Conservation (phyloP, 2,329 filamentous ascomycete species). For the Ceratocystiopsis brevicomis region DNA sequence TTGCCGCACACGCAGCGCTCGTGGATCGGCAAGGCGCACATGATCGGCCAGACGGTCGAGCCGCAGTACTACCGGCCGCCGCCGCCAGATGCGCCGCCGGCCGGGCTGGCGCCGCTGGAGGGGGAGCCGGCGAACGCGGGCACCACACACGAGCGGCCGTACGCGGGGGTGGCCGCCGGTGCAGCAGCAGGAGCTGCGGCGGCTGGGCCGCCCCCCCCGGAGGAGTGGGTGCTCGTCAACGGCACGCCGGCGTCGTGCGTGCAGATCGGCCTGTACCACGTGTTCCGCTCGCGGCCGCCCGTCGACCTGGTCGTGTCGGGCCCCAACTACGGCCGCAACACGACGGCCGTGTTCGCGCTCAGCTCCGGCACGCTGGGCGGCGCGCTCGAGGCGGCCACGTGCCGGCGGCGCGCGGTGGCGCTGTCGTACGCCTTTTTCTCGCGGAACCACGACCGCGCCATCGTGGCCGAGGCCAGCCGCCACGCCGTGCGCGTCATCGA, state of each 20-base stretch:
- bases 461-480: conserved; percentile 59
- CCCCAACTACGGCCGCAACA: conserved; percentile 70
- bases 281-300: conserved; percentile 52
- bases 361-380: conserved; percentile 62
- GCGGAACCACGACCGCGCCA: conserved; percentile 60
- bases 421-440: conserved; percentile 82
- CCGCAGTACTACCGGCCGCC: conserved; percentile 62
- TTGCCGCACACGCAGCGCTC: conserved; percentile 82
- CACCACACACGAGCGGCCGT: conserved; percentile 41
- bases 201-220: too few species aligned
- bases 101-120: conserved; percentile 20
- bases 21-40: conserved; percentile 97
- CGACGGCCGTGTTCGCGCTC: conserved; percentile 60
- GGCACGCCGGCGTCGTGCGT: conserved; percentile 67
- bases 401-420: conserved; percentile 53
- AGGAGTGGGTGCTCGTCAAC: conserved; percentile 69
- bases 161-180: conserved; percentile 2
- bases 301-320: conserved; percentile 63
- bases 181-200: too few species aligned
- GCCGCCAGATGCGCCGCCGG: conserved; percentile 15
- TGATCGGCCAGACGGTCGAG: conserved; percentile 74
- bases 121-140: conserved; percentile 33
- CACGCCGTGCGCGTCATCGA: conserved; percentile 64
- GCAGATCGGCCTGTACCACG: conserved; percentile 66
- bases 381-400: conserved; percentile 59